Evolutionary conservation across 192 early-diverging fungal species (phyloP).

Genomic region (Backusella tarrabulga): DNA sequence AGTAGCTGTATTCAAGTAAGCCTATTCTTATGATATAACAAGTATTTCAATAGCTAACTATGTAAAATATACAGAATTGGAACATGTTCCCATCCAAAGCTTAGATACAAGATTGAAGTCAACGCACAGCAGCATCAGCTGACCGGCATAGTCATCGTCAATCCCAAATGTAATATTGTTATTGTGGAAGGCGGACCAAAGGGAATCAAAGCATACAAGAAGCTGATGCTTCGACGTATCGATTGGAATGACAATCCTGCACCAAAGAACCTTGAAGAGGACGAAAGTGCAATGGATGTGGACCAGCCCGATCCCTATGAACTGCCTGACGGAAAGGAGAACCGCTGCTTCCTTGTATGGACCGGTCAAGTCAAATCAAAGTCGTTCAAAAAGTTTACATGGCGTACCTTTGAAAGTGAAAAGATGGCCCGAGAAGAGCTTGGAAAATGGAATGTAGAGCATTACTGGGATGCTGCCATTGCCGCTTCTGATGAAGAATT

Average conservation of each 20-base stretch:
- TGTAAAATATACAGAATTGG: slow-evolving; percentile 52
- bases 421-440: slow-evolving; percentile 70
- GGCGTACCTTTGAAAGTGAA: slow-evolving; percentile 73
- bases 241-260: slow-evolving; percentile 77
- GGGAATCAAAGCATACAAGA: slow-evolving; percentile 89
- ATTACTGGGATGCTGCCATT: slow-evolving; percentile 87
- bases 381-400: slow-evolving; percentile 76
- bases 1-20: slow-evolving; percentile 83
- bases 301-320: slow-evolving; percentile 41
- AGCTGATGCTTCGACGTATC: slow-evolving; percentile 93
- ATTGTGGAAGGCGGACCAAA: slow-evolving; percentile 94
- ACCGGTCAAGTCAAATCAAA: slow-evolving; percentile 82
- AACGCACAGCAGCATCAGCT: slow-evolving; percentile 87
- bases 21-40: neutral
- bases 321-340: slow-evolving; percentile 51
- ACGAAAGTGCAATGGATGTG: slow-evolving; percentile 39
- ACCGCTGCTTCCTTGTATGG: slow-evolving; percentile 92
- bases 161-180: slow-evolving; percentile 75
- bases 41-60: too few relatives aligned
- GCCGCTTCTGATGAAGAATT: slow-evolving; percentile 49
- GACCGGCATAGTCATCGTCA: slow-evolving; percentile 77
- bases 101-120: slow-evolving; percentile 85
- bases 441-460: slow-evolving; percentile 63
- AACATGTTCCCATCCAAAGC: slow-evolving; percentile 77
- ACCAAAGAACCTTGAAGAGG: slow-evolving; percentile 27